These are phyloP conservation scores for Solanum virginianum DNA, from an alignment of 257 asterid species.

Conservation along the genomic window DNA sequence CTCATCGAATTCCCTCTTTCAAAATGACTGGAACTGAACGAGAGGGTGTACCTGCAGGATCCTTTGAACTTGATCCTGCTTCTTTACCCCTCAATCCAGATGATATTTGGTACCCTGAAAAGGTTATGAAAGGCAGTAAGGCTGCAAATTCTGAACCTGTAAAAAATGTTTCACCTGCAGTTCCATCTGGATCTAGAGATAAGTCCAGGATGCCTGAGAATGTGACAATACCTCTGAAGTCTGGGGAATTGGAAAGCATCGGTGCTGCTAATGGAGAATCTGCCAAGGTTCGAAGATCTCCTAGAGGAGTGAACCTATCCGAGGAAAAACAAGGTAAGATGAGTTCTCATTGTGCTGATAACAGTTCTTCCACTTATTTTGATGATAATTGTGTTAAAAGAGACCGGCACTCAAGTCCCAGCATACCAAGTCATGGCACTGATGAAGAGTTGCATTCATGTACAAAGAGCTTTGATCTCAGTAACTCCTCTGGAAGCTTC, in stretches of 20 bases:
- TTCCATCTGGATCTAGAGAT: neutral
- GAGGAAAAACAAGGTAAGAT: neutral
- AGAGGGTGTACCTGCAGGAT: slow-evolving; percentile 60
- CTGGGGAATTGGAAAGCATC: slow-evolving; percentile 6
- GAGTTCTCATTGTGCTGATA: neutral
- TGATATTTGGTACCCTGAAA: slow-evolving; percentile 32
- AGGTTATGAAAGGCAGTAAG: neutral
- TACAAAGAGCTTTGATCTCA: neutral
- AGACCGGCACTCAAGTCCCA: neutral
- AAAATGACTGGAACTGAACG: slow-evolving; percentile 51
- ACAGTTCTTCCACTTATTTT: neutral
- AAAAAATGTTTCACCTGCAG: neutral
- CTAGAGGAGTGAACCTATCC: slow-evolving; percentile 9
- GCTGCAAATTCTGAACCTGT: slow-evolving; percentile 2
- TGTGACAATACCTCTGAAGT: neutral
- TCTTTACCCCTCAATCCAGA: slow-evolving; percentile 42
- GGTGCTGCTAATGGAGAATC: slow-evolving; percentile 1
- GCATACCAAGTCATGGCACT: neutral
- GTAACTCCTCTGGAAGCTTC: neutral
- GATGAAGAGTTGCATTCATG: neutral
- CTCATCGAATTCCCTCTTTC: slow-evolving; percentile 45
- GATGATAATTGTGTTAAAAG: neutral
- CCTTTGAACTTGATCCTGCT: slow-evolving; percentile 86
- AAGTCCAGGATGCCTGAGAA: neutral
- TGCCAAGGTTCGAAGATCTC: slow-evolving; percentile 8